Evolutionary conservation across 225 moss, liverwort and hornwort species (phyloP), one percentile per base, ranked within the genome.

Genomic region (Marchantia polymorpha): DNA sequence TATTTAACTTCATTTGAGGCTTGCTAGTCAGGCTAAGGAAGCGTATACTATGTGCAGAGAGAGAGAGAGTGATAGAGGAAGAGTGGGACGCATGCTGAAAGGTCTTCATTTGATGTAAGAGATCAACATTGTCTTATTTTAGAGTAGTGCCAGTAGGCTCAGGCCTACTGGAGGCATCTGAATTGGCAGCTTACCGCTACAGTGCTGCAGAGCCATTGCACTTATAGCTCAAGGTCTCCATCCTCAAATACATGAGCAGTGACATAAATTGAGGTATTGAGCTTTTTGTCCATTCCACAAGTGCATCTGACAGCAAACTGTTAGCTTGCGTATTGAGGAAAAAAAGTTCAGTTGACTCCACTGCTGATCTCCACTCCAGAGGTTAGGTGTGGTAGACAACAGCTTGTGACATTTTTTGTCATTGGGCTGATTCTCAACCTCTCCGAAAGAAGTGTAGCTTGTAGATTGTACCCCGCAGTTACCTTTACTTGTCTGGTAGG

Each of bases 191-290:
- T 39, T 80, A 76, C 78, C 59, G 77, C 69, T 77, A 54, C 47
- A 69, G 85, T 77, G 77, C 85, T 77, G 66, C 48, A 75, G 85
- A 77, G 78, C 85, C 66, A 73, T 86, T 82, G 80, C 85, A 83
- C 79, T 79, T 66, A 72, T 27, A 80, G 73, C 82, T 73, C 73
- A 39, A 73, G 80, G 80, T 80, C 69, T 77, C 48, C 52, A 48
- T 76, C 49, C 73, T 80, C 73, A 48, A 78, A 71, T 69, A 50
- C 74, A 23, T 56, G 71, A 72, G 69, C 78, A 82, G 82, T 76
- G 79, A 76, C 53, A 68, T 61, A 75, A 59, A 39, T 69, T 77
- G 71, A 78, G 52, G 25, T 59, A 63, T 52, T 75, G 83, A 77
- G 73, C 77, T 27, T 80, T 77, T 80, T 59, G 39, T 73, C 60